Base-by-base conservation (phyloP, 768 basidiomycete species). In the Suillus weaverae region DNA sequence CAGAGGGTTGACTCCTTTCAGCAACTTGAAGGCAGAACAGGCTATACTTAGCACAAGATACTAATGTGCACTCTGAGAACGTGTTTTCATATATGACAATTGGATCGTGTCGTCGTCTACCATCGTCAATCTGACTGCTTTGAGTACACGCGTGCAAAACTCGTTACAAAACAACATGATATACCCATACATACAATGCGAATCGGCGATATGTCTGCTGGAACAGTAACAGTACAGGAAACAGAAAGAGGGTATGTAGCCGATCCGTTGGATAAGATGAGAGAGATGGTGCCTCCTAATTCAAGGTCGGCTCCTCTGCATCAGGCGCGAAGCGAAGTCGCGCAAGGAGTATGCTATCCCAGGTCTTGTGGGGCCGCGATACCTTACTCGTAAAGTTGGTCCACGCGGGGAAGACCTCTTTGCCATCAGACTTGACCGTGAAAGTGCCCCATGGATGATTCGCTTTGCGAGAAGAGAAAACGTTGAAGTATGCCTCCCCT, bases 401-500 rank as follows among this genome's bases (percentile, higher is more conserved):
- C 22, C 67, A 63, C 4, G 67, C 67, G n/a, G 68, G 64, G 46
- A 71, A 54, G 33, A 13, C 68, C 18, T 79, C 78, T 60, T 86
- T 81, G 59, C 80, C 70, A 16, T 84, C 80, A 0, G 79, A 81
- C 72, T 89, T 84, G 60, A 85, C 82, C 4, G 86, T 85, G 73
- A 91, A 92, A n/a, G 82, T 81, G 9, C 92, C 92, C 92, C 92
- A 95, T 2, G 86, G 84, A 50, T 86, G 82, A 4, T 87, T 86
- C 35, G 72, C 69, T 63, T 75, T 81, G 4, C 83, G 77, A 16
- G 75, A 66, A 4, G 84, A 76, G 71, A 85, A 88, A 14, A 91
- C 87, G 64, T 90, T 89, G 78, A 94, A 93, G 71, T 88, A 85
- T 9, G 81, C 85, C 82, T 89, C 69, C 6, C 86, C 83, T 68